These are phyloP conservation scores for Fagus sylvatica DNA, from an alignment of 306 rosid genomes.

Conservation along the genomic window DNA sequence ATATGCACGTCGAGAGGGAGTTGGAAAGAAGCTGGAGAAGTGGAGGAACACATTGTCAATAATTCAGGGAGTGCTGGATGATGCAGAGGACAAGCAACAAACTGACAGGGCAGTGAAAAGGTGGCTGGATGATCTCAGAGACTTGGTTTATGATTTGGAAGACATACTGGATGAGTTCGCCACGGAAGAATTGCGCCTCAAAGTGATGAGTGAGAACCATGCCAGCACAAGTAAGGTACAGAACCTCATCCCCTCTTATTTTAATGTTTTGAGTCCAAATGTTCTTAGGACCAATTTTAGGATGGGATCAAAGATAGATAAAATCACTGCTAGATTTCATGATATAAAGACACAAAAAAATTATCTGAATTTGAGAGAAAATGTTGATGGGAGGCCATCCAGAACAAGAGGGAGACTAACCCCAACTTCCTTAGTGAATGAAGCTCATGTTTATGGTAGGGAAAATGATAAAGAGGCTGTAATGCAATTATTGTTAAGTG, in stretches of 20 bases:
- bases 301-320: neutral
- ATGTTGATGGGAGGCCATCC: too few relatives aligned
- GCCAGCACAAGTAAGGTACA: neutral
- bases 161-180: conserved; percentile 25
- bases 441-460: neutral
- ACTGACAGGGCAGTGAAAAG: neutral
- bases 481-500: neutral
- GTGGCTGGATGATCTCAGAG: conserved; percentile 23
- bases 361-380: neutral
- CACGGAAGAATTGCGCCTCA: neutral
- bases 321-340: neutral
- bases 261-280: neutral
- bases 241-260: neutral
- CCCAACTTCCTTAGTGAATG: neutral
- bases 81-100: conserved; percentile 11
- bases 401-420: neutral
- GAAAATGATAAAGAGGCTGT: neutral
- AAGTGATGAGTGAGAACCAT: neutral
- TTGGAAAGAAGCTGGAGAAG: neutral
- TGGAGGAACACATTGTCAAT: neutral
- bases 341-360: neutral
- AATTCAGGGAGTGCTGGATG: neutral
- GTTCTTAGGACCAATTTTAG: neutral
- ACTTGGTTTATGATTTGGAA: conserved; percentile 18
- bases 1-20: neutral